Base-by-base conservation (phyloP, 306 rosid genomes). In the Cucumis hystrix region DNA sequence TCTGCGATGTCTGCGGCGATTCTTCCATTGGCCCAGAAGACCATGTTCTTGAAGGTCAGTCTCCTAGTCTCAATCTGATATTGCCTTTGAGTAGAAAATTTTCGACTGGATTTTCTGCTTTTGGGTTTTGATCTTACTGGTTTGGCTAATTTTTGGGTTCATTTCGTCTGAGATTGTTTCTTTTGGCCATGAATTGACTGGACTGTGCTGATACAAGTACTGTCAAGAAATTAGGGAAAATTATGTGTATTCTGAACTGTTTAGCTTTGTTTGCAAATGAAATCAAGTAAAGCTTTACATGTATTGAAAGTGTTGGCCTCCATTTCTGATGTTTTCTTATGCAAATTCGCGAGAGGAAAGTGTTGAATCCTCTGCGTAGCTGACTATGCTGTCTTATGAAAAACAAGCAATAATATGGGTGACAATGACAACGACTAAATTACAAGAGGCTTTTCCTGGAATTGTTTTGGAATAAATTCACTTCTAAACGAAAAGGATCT, bases 11-110 rank as follows among this genome's bases (percentile, higher is more conserved):
- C 73, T 95, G 97, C 60, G 93, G 89, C 8, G 98, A 95, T 84
- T 90, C 97, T 79, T 85, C 96, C 39, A 78, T 92, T 49, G 96
- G 98, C 67, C 97, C 98, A 60, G 97, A 95, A 83, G 97, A 92
- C 25, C 93, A 95, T 82, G 83, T 89, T 76, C 90, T 95, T 13
- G 87, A 95, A 92, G 98, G 98, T 94, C 16, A 14, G 10, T 17
- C 59, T 79, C 84, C 60, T 63, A 41, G 14, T 28, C 15, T 73
- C 20, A n/a, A 20, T 23, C 56, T 51, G 16, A 47, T 10, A 47
- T 47, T 47, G 5, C 15, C 20, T 41, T 39, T 17, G 15, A 7
- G 21, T 11, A 12, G 25, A 21, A 18, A 52, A 67, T 47, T 39
- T 1, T 30, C 51, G 65, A 75, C 69, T 49, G 66, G 54, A 66